Evolutionary conservation across 164 flowering plant species (phyloP), one percentile per base, ranked within the genome.

Genomic region (Vitis cinerea): DNA sequence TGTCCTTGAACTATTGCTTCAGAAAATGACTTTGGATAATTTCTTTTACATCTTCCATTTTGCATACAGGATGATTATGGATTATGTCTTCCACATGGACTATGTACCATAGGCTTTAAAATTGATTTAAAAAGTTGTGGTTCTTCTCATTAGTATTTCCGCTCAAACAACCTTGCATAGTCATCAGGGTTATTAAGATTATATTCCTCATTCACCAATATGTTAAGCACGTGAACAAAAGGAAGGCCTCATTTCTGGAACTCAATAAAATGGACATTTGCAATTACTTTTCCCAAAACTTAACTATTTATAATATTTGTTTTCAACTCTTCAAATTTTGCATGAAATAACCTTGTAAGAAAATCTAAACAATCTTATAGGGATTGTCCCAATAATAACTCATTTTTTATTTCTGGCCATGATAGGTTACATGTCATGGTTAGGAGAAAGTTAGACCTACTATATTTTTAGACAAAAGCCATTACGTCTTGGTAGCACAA

Each of bases 41-140:
- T 16, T 29, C 58, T 48, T 50, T 69, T 69, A 57, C 71, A 69
- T 3, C 1, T 59, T 4, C 65, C 71, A 49, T 69, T 13, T 60
- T 69, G 59, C 71, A 69, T 69, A 27, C 58, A 69, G 1, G 57
- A 65, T 8, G 61, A 29, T 1, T 27, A 14, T 59, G 4, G 47
- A 29, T 61, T 14, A 29, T 13, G 49, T 19, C 23, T 19, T 19
- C 23, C 23, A 19, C 23, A 19, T 19, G 23, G 23, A 19, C 23
- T 19, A 19, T 19, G 1, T 1, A 1, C 23, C 23, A 19, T 19
- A 19, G 23, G 23, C 23, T 19, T 19, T 19, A 19, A 19, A 19
- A 19, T 19, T 19, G 1, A 19, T 19, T 19, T 19, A 19, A 19
- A 19, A 19, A 19, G 23, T 19, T 19, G 23, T 19, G 23, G 23